phyloP scores from a whole-genome alignment of 169 alveolate genomes.

The Plasmodium reichenowi region DNA sequence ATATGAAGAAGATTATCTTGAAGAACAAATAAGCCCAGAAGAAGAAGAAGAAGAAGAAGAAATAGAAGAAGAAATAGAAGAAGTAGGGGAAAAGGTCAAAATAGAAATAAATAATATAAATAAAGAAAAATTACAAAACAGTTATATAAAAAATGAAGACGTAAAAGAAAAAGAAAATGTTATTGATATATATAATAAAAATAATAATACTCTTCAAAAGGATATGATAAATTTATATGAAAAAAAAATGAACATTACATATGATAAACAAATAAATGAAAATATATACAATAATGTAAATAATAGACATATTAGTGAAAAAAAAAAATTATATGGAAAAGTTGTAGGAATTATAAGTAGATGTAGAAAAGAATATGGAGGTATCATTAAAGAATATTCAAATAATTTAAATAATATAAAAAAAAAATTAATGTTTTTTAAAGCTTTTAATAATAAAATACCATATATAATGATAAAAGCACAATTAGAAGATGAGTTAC shows the following conservation, averaged over 20 bases:
- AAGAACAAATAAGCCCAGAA: conserved; percentile 76
- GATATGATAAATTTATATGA: not conserved
- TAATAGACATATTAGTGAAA: conserved; percentile 38
- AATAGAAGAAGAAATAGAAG: not conserved
- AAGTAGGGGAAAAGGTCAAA: conserved; percentile 15
- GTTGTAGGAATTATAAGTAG: conserved; percentile 94
- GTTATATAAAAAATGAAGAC: conserved; percentile 54
- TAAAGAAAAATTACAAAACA: conserved; percentile 16
- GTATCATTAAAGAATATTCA: conserved; percentile 89
- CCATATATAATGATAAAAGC: conserved; percentile 91
- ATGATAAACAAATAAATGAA: conserved; percentile 13
- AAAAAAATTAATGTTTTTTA: conserved; percentile 88
- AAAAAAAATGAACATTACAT: conserved; percentile 4
- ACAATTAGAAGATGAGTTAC: conserved; percentile 85
- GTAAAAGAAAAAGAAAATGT: conserved; percentile 44
- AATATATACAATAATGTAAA: conserved; percentile 9
- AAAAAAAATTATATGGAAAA: conserved; percentile 86
- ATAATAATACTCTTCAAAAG: conserved; percentile 35
- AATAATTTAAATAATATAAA: conserved; percentile 70
- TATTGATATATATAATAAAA: conserved; percentile 17
- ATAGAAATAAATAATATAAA: conserved; percentile 28
- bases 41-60: conserved; percentile 56
- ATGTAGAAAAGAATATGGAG: conserved; percentile 94
- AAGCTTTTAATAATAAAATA: conserved; percentile 92
- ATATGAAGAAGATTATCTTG: conserved; percentile 76